These are phyloP conservation scores for Penicillium sp. DNA, from an alignment of 2,329 filamentous ascomycete genomes.

Conservation along the genomic window DNA sequence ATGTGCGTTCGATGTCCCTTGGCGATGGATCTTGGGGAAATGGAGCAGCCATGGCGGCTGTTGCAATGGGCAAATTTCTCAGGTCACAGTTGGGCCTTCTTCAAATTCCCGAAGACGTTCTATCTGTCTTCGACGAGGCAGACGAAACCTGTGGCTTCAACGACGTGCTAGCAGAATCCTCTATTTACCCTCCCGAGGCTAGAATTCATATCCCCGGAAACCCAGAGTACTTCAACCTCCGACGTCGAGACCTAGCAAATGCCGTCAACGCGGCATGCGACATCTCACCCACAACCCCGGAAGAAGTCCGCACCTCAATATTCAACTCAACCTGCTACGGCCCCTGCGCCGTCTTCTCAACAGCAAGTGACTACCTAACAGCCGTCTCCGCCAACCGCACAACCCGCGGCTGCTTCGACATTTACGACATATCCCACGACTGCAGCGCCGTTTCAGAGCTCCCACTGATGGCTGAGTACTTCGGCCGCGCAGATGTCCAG, in stretches of 20 bases:
- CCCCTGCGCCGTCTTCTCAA: constrained; percentile 37
- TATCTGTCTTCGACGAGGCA: constrained; percentile 30
- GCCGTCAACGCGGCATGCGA: constrained; percentile 22
- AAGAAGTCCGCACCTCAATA: constrained; percentile 28
- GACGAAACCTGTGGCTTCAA: constrained; percentile 34
- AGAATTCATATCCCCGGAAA: constrained; percentile 32
- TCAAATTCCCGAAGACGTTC: constrained; percentile 27
- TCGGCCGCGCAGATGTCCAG: constrained; percentile 36
- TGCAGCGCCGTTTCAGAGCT: constrained; percentile 29
- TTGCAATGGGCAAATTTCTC: constrained; percentile 30
- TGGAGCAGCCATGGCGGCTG: constrained; percentile 34
- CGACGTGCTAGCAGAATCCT: constrained; percentile 25
- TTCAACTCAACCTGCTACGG: constrained; percentile 36
- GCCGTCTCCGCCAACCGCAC: constrained; percentile 12
- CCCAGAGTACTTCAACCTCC: constrained; percentile 32
- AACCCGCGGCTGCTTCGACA: constrained; percentile 28
- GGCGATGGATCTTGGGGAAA: constrained; percentile 40
- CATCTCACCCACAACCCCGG: constrained; percentile 24
- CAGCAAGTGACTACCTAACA: constrained; percentile 32
- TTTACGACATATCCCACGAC: constrained; percentile 35
- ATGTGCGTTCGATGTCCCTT: constrained; percentile 36
- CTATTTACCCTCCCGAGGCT: constrained; percentile 30
- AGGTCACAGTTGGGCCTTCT: constrained; percentile 24
- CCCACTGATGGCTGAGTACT: constrained; percentile 28
- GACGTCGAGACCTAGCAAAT: constrained; percentile 11